Evolutionary conservation across 306 rosid genomes (phyloP), one percentile per base, ranked within the genome.

Genomic region (Cicer judaicum): DNA sequence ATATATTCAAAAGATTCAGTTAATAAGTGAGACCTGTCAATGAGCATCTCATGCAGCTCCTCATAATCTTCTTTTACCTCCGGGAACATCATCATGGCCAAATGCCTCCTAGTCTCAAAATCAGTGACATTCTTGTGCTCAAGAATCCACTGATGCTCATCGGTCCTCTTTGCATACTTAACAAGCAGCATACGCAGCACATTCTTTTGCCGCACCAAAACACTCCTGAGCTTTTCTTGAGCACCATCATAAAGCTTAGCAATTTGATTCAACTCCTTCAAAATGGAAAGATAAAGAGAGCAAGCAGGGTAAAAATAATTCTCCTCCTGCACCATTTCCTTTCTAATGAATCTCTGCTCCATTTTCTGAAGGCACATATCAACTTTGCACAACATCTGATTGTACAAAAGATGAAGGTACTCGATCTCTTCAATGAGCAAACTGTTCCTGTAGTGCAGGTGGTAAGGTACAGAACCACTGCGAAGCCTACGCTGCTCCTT

Each of bases 1-100:
- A 94, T 87, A 82, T 94, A 94, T 70, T 87, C 91, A 41, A 94
- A 94, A 7, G 98, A 94, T 80, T 94, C 98, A 2, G 83, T 76
- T 87, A 94, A 78, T 54, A 94, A 76, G 6, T 88, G 96, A 80
- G 97, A 89, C 85, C 98, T 85, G 81, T 94, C 97, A 78, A 94
- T 94, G 66, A 94, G 91, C 97, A 94, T 94, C 87, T 94, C 97
- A 78, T 94, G 98, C 84, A 90, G 67, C 73, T 90, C 96, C 68
- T 88, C 94, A 21, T 89, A 89, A 77, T 91, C 98, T 78, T 94
- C 98, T 80, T 89, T 91, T 24, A 88, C 87, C 74, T 91, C 96
- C 0, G 98, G 97, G 79, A 94, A 90, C 91, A 94, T 82, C 93
- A 91, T 78, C 96, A 91, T 87, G 1, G 85, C 87, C 85, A 94